These are phyloP conservation scores for Fomitopsis pulvina DNA, from an alignment of 768 basidiomycete species.

Conservation along the genomic window DNA sequence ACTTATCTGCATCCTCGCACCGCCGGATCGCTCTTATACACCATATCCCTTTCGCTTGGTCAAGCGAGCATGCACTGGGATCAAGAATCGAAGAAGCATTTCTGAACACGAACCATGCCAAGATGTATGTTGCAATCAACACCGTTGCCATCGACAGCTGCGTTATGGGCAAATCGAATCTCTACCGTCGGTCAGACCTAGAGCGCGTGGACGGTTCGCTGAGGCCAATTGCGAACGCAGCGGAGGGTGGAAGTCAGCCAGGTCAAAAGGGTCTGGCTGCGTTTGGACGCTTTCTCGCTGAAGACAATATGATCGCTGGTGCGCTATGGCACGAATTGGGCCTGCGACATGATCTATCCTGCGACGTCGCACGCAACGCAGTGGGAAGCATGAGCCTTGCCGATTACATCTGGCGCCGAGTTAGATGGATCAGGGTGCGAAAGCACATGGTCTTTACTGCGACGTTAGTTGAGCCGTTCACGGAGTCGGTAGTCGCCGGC, in stretches of 20 bases:
- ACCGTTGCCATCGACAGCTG: constrained; percentile 86
- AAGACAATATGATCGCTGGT: constrained; percentile 96
- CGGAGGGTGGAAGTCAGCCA: constrained; percentile 13
- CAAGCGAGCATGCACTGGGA: constrained; percentile 65
- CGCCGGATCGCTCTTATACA: constrained; percentile 80
- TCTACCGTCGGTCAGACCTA: constrained; percentile 88
- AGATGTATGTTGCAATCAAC: constrained; percentile 96
- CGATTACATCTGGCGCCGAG: constrained; percentile 84
- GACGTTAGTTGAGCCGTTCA: constrained; percentile 87
- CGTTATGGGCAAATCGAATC: constrained; percentile 93
- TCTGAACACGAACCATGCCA: constrained; percentile 95
- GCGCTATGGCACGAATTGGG: constrained; percentile 92
- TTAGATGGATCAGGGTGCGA: constrained; percentile 95
- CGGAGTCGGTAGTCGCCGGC: constrained; percentile 75
- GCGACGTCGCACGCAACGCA: constrained; percentile 84
- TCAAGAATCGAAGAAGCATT: constrained; percentile 89
- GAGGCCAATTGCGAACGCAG: constrained; percentile 34
- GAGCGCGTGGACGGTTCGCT: constrained; percentile 66
- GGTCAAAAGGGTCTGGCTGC: constrained; percentile 57
- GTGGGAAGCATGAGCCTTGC: constrained; percentile 82
- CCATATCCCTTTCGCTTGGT: constrained; percentile 87
- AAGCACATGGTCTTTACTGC: constrained; percentile 89
- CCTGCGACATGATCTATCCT: constrained; percentile 82
- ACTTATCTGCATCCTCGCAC: constrained; percentile 28
- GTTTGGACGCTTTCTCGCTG: constrained; percentile 87